These are phyloP conservation scores for Parastagonospora avenae DNA, from an alignment of 2,329 filamentous ascomycete species.

Conservation along the genomic window DNA sequence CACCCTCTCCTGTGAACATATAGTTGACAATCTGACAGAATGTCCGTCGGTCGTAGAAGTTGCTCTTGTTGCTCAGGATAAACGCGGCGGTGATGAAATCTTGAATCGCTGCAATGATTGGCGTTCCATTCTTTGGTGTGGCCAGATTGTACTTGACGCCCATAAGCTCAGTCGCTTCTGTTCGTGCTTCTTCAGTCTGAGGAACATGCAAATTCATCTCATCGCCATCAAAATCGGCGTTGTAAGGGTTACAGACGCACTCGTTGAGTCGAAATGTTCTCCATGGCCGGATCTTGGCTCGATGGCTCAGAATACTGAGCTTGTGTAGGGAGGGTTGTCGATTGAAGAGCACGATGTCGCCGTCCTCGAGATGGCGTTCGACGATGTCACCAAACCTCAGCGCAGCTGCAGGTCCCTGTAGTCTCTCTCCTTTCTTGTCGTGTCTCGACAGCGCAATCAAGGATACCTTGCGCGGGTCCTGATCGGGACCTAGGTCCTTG, in stretches of 20 bases:
- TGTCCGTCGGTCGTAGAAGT: slow-evolving; percentile 85
- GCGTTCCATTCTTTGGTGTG: slow-evolving; percentile 96
- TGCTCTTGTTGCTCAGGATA: slow-evolving; percentile 87
- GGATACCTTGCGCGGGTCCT: slow-evolving; percentile 66
- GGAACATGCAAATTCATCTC: slow-evolving; percentile 99
- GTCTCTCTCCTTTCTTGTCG: slow-evolving; percentile 60
- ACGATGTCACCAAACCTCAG: slow-evolving; percentile 86
- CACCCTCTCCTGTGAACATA: slow-evolving; percentile 79
- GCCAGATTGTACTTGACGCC: slow-evolving; percentile 95
- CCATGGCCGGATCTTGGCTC: slow-evolving; percentile 91
- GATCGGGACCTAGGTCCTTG: slow-evolving; percentile 62
- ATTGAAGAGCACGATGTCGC: slow-evolving; percentile 96
- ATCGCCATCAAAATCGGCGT: slow-evolving; percentile 98
- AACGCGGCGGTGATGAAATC: slow-evolving; percentile 98
- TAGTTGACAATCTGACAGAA: slow-evolving; percentile 91
- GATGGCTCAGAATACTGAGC: slow-evolving; percentile 96
- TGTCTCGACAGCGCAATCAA: slow-evolving; percentile 60
- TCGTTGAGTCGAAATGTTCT: slow-evolving; percentile 96
- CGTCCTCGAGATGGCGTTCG: slow-evolving; percentile 92
- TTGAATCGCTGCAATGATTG: slow-evolving; percentile 98
- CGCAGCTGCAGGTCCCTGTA: slow-evolving; percentile 72
- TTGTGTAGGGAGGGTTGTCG: slow-evolving; percentile 97
- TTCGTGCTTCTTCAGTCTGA: slow-evolving; percentile 93
- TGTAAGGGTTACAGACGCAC: slow-evolving; percentile 97
- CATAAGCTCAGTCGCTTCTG: slow-evolving; percentile 96